Evolutionary conservation across 371 early-diverging fungal species (phyloP).

Genomic region (Nematocida homosporus): DNA sequence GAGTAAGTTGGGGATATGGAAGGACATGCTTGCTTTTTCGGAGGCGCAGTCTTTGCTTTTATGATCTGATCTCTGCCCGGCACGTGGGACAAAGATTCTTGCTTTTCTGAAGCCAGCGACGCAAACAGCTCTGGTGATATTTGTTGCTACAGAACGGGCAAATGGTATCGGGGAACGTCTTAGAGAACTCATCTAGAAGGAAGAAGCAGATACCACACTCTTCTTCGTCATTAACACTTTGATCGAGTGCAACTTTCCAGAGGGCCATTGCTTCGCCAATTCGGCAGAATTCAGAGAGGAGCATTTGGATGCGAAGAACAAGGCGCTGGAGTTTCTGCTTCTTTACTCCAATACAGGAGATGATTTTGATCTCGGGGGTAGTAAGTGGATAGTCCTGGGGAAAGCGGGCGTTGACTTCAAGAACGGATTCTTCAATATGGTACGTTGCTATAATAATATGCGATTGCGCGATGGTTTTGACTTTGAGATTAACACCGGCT

Average conservation of each 20-base stretch:
- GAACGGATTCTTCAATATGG: conserved; percentile 48
- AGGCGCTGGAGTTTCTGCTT: conserved; percentile 47
- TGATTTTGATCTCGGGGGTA: conserved; percentile 20
- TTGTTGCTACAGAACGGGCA: conserved; percentile 63
- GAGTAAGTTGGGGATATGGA: conserved; percentile 16
- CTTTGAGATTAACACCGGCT: conserved; percentile 23
- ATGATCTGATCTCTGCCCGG: conserved; percentile 48
- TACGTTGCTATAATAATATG: conserved; percentile 41
- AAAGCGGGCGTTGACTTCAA: conserved; percentile 53
- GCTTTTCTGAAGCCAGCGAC: conserved; percentile 56
- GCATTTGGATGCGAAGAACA: conserved; percentile 52
- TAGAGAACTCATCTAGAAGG: conserved; percentile 58
- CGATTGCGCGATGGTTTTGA: conserved; percentile 37
- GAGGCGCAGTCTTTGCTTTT: background rate
- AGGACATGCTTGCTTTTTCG: too few species aligned
- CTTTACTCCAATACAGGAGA: conserved; percentile 33
- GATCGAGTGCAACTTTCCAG: conserved; percentile 62
- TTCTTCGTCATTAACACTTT: conserved; percentile 49
- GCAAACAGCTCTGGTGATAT: conserved; percentile 62
- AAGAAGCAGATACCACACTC: conserved; percentile 67
- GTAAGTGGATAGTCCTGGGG: conserved; percentile 49
- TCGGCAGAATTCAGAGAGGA: conserved; percentile 57
- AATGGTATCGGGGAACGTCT: conserved; percentile 54
- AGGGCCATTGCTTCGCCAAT: conserved; percentile 61
- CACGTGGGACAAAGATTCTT: conserved; percentile 64